Evolutionary conservation across 306 rosid genomes (phyloP), one percentile per base, ranked within the genome.

Genomic region (Parietaria judaica): DNA sequence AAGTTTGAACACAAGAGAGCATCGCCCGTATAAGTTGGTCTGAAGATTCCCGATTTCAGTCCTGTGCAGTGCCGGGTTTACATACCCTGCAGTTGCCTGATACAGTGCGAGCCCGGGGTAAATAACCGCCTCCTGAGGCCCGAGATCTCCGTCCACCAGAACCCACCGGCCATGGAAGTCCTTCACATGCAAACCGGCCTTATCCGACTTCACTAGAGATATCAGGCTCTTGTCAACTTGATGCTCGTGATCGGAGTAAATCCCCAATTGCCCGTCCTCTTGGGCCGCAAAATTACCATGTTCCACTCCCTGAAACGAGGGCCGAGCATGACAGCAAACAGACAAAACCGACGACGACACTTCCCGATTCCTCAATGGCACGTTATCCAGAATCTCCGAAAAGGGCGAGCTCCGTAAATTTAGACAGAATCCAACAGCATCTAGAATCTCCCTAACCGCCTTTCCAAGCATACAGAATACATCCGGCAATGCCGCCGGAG

Each of bases 1-100:
- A 36, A 92, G 94, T 68, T 86, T 92, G 73, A 92, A 88, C 55
- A 88, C 77, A 69, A 88, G 72, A 51, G 99, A 92, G 61, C 94
- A 88, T 36, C 90, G 75, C 37, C 95, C 99, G 66, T 79, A 76
- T 75, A 92, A 74, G 77, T 83, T 86, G 63, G 82, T 80, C 72
- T 86, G 94, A 65, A 82, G 79, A 71, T 80, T 81, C 46, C 35
- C 65, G 53, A 81, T 68, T 54, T 88, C 99, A 31, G 83, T 79
- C 83, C 86, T 86, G 73, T 72, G 90, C 66, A 82, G 61, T 44
- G 99, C 97, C 43, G 96, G 96, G 81, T 74, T 82, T 76, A 92
- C 88, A 79, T 84, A 92, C 46, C 99, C 99, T 44, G 99, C 99
- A 17, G 99, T 88, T 60, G 95, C 99, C 61, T 88, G 99, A 83